Conservation (phyloP, 805 yeast species). For the Candida nemodendra region DNA sequence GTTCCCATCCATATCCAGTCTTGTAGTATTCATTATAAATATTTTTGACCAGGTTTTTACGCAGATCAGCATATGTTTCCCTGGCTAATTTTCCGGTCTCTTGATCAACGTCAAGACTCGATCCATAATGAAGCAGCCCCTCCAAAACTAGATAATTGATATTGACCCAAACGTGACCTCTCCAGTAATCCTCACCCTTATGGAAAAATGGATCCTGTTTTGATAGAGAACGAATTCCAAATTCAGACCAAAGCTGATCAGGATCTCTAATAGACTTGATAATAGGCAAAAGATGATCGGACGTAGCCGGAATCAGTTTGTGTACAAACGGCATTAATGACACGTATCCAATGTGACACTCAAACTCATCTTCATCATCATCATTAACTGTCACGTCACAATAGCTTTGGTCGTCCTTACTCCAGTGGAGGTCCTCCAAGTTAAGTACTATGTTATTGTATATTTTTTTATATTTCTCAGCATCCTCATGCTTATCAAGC, state of each 20-base stretch:
- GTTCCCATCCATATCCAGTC: slow-evolving; percentile 89
- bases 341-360: slow-evolving; percentile 89
- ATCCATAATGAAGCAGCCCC: slow-evolving; percentile 56
- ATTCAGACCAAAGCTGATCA: slow-evolving; percentile 70
- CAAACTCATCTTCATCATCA: slow-evolving; percentile 61
- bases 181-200: slow-evolving; percentile 90
- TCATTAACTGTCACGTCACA: slow-evolving; percentile 84
- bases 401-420: slow-evolving; percentile 57
- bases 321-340: slow-evolving; percentile 82
- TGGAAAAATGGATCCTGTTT: slow-evolving; percentile 63
- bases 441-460: slow-evolving; percentile 59
- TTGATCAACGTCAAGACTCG: slow-evolving; percentile 29
- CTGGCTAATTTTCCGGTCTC: slow-evolving; percentile 40
- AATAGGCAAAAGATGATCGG: slow-evolving; percentile 48
- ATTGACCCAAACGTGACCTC: slow-evolving; percentile 91
- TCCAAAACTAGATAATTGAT: slow-evolving; percentile 83
- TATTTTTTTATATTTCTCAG: slow-evolving; percentile 47
- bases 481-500: slow-evolving; percentile 60
- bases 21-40: slow-evolving; percentile 64
- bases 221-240: slow-evolving; percentile 80
- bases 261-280: slow-evolving; percentile 65
- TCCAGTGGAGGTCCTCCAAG: slow-evolving; percentile 80
- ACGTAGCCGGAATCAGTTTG: slow-evolving; percentile 53
- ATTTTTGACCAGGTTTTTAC: slow-evolving; percentile 67
- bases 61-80: slow-evolving; percentile 54